These are phyloP conservation scores for Fomitopsis palustris DNA, from an alignment of 1,284 basidiomycete species.

Conservation along the genomic window DNA sequence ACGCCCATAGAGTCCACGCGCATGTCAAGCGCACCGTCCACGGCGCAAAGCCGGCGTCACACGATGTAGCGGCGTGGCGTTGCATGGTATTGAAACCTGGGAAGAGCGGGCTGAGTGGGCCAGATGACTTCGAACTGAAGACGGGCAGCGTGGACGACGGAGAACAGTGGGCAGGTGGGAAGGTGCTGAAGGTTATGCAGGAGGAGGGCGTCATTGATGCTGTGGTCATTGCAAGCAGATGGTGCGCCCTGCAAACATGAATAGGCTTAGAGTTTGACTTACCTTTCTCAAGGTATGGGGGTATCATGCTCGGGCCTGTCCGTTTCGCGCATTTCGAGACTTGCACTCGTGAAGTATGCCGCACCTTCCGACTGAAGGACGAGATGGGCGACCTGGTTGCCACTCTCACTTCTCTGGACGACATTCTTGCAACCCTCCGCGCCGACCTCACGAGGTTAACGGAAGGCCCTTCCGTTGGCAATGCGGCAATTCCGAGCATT, in stretches of 20 bases:
- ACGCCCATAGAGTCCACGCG: slow-evolving; percentile 43
- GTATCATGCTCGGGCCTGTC: slow-evolving; percentile 62
- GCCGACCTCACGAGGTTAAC: slow-evolving; percentile 38
- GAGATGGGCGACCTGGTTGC: slow-evolving; percentile 57
- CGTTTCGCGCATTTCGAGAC: slow-evolving; percentile 79
- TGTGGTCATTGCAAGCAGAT: slow-evolving; percentile 72
- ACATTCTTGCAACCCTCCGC: slow-evolving; percentile 53
- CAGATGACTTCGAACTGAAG: slow-evolving; percentile 68
- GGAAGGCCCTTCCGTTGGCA: background rate
- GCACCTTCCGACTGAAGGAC: slow-evolving; percentile 59
- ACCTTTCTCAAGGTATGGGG: slow-evolving; percentile 62
- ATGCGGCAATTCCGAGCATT: background rate
- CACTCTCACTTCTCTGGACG: slow-evolving; percentile 60
- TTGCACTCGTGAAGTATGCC: slow-evolving; percentile 71
- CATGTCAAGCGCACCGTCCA: slow-evolving; percentile 54
- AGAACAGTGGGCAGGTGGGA: slow-evolving; percentile 64
- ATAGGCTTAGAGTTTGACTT: background rate
- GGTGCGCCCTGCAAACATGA: slow-evolving; percentile 41
- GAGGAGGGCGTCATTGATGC: slow-evolving; percentile 56
- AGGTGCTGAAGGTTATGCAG: slow-evolving; percentile 68
- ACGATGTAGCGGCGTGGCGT: slow-evolving; percentile 74
- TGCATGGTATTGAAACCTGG: slow-evolving; percentile 70
- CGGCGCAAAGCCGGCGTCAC: slow-evolving; percentile 50
- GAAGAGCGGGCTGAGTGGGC: slow-evolving; percentile 61
- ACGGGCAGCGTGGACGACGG: slow-evolving; percentile 67